Evolutionary conservation across 1,284 basidiomycete genomes (phyloP).

Genomic region (Boletus semigastroideus): DNA sequence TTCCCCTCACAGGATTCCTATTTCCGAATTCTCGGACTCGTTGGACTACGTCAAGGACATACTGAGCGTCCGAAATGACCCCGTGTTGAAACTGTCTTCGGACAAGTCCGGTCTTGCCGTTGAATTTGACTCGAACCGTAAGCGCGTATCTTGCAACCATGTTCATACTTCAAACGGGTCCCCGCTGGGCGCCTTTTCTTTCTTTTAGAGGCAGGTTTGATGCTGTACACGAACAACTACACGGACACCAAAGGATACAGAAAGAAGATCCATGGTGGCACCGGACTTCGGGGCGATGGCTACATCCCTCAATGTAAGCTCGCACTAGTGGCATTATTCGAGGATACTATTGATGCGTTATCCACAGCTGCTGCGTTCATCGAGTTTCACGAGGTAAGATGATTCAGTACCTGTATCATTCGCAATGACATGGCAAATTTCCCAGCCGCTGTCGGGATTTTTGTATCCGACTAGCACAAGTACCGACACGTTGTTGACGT

Average conservation of each 20-base stretch:
- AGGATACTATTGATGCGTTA: neutral
- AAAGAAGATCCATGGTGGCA: slow-evolving; percentile 75
- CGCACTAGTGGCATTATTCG: neutral
- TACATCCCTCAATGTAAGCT: slow-evolving; percentile 57
- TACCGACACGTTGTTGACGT: slow-evolving; percentile 54
- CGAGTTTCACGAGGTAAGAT: slow-evolving; percentile 65
- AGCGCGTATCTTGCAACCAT: slow-evolving; percentile 22
- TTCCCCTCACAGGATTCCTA: slow-evolving; percentile 38
- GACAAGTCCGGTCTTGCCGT: slow-evolving; percentile 59
- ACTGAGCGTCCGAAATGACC: slow-evolving; percentile 38
- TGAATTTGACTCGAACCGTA: slow-evolving; percentile 68
- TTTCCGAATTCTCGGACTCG: slow-evolving; percentile 28
- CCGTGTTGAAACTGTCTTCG: slow-evolving; percentile 55
- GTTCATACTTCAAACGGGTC: neutral
- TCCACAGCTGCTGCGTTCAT: slow-evolving; percentile 63
- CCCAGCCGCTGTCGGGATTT: slow-evolving; percentile 50
- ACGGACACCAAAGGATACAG: slow-evolving; percentile 50
- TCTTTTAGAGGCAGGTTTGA: slow-evolving; percentile 62
- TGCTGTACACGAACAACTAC: slow-evolving; percentile 68
- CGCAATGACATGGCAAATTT: neutral
- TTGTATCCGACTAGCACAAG: slow-evolving; percentile 44
- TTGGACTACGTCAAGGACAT: slow-evolving; percentile 51
- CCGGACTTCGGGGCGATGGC: slow-evolving; percentile 59
- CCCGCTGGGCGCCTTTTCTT: neutral
- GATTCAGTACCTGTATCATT: neutral